A percentile compares a stretch with the other conserved stretches of the same genome.
phyloP scores from a whole-genome alignment of 306 rosid species.

The Quercus bicolor region DNA sequence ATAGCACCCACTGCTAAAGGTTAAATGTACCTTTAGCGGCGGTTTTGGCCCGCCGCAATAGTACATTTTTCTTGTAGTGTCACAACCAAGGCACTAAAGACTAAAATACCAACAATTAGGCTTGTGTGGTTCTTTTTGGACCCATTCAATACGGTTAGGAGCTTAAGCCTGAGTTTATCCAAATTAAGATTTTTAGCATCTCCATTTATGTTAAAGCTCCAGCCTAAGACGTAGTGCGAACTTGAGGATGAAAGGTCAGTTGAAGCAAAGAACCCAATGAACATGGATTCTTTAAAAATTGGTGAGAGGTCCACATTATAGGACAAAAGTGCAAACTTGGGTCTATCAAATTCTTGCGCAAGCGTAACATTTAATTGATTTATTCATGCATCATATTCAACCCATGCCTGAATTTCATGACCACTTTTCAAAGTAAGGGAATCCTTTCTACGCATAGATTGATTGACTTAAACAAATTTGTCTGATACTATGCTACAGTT shows the following conservation, averaged over 20 bases:
- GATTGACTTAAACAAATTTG: constrained; percentile 27
- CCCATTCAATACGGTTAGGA: too few relatives aligned
- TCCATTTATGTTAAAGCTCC: constrained; percentile 39
- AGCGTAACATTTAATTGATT: constrained; percentile 38
- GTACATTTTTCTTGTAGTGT: too few relatives aligned
- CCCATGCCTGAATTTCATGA: constrained; percentile 45
- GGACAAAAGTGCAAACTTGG: constrained; percentile 41
- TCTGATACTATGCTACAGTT: constrained; percentile 42
- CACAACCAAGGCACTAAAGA: too few relatives aligned
- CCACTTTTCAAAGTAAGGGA: constrained; percentile 44
- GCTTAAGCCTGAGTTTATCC: too few relatives aligned
- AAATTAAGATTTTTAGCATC: too few relatives aligned
- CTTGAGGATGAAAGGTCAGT: constrained; percentile 41
- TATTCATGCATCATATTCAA: constrained; percentile 36
- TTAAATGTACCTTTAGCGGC: too few relatives aligned
- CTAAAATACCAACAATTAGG: too few relatives aligned
- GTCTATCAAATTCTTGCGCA: constrained; percentile 37
- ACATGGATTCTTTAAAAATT: constrained; percentile 44
- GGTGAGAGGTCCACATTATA: constrained; percentile 43
- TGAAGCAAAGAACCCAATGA: constrained; percentile 56
- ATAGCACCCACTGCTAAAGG: too few relatives aligned
- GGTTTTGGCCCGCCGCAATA: too few relatives aligned
- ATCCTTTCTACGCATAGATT: constrained; percentile 4
- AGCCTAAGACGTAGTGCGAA: constrained; percentile 48
- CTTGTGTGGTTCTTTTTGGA: too few relatives aligned